Evolutionary conservation across 192 early-diverging fungal genomes (phyloP).

Genomic region (Linnemannia zychae): DNA sequence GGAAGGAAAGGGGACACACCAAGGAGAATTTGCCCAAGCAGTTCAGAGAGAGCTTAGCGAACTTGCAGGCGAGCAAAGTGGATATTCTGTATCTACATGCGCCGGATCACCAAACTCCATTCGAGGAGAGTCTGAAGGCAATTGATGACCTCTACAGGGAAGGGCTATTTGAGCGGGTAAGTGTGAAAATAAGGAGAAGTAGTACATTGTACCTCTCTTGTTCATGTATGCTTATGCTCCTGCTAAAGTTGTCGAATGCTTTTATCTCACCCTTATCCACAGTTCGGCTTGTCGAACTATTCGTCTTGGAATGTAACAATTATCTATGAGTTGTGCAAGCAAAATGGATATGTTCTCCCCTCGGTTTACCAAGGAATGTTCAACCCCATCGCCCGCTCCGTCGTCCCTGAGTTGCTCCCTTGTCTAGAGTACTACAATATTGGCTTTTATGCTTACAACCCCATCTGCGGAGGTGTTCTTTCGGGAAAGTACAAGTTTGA

Average conservation of each 20-base stretch:
- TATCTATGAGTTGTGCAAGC: conserved; percentile 45
- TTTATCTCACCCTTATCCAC: background rate
- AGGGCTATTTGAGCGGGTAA: conserved; percentile 61
- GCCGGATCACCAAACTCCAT: conserved; percentile 66
- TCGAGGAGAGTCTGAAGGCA: conserved; percentile 65
- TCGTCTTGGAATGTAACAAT: conserved; percentile 46
- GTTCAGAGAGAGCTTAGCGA: conserved; percentile 55
- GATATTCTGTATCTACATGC: conserved; percentile 77
- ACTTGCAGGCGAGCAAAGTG: conserved; percentile 61
- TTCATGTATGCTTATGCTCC: background rate
- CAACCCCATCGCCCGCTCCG: conserved; percentile 26
- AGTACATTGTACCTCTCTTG: background rate
- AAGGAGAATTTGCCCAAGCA: conserved; percentile 46
- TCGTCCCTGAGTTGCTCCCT: conserved; percentile 25
- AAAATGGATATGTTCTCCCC: conserved; percentile 53
- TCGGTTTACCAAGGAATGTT: conserved; percentile 57
- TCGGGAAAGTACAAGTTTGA: conserved; percentile 28
- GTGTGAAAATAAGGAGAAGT: background rate
- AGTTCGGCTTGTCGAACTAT: conserved; percentile 57
- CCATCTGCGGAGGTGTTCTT: conserved; percentile 21
- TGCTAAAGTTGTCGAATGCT: background rate
- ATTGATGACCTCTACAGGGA: conserved; percentile 70
- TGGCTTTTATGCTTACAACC: conserved; percentile 34
- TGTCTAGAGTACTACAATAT: conserved; percentile 31
- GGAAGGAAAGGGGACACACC: conserved; percentile 29